Evolutionary conservation across 768 basidiomycete genomes (phyloP).

Genomic region (Mycena galericulata): DNA sequence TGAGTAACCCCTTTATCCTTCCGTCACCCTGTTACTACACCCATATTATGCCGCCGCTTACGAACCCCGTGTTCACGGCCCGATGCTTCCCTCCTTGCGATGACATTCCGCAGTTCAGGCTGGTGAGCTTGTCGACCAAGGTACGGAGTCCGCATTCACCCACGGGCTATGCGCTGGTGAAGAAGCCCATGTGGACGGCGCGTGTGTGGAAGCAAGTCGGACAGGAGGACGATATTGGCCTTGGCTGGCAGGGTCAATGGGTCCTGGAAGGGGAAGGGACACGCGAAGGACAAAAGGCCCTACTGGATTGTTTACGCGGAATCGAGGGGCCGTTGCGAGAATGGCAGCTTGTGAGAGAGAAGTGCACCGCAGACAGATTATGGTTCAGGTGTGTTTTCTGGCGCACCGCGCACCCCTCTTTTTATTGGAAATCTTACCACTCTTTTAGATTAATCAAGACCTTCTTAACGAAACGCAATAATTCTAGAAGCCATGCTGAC

Average conservation of each 20-base stretch:
- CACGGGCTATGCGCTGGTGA: conserved; percentile 68
- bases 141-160: conserved; percentile 74
- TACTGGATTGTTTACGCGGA: conserved; percentile 67
- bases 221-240: conserved; percentile 48
- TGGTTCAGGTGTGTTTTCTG: conserved; percentile 69
- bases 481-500: neutral
- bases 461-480: conserved; percentile 17
- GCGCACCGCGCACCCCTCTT: too few species aligned
- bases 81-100: conserved; percentile 50
- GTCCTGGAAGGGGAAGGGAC: conserved; percentile 85
- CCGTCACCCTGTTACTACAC: conserved; percentile 84
- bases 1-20: conserved; percentile 69
- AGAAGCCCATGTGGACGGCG: conserved; percentile 76
- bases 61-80: conserved; percentile 53
- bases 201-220: conserved; percentile 50
- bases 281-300: conserved; percentile 65
- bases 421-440: neutral
- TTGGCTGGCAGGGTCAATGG: conserved; percentile 79
- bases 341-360: conserved; percentile 74
- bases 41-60: conserved; percentile 65
- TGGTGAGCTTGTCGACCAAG: conserved; percentile 57
- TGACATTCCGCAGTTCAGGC: conserved; percentile 60
- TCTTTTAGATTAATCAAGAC: conserved; percentile 31
- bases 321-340: conserved; percentile 42
- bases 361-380: conserved; percentile 66